Base-by-base conservation (phyloP, 75 land plant genomes). In the Sequoiadendron giganteum region DNA sequence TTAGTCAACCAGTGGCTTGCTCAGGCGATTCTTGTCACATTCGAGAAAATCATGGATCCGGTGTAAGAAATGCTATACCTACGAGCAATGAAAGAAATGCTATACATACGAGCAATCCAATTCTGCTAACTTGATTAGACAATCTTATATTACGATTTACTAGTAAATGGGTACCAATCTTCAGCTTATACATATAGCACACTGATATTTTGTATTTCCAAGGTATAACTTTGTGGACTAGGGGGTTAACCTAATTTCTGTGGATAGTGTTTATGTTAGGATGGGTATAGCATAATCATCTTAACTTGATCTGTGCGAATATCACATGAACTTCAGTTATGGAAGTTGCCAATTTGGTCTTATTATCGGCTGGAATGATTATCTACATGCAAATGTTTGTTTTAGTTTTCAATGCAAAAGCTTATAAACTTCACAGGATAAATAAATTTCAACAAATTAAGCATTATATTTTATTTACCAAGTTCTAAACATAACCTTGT, bases 71-170 rank as follows among this genome's bases (percentile, higher is more conserved):
- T 75, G 77, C 3, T 10, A 6, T 0, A 1, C n/a, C n/a, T 34
- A 34, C 16, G 72, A 68, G 25, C 32, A 11, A 11, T 32, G n/a
- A n/a, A 75, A 9, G 38, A 75, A 75, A 75, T 75, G 77, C 3
- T 10, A 6, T 0, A n/a, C n/a, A 1, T 34, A 34, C 16, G 72
- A 68, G 25, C 32, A 11, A 11, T 32, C 5, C 5, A 30, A 13
- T 75, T 75, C 16, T 75, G 77, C 38, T 75, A 75, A 75, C 77
- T 75, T 75, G 77, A n/a, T 28, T 30, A 72, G 76, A 30, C 76
- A 72, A 72, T 10, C 34, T n/a, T 72, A 9, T 72, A 58, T 58
- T 58, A 58, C 65, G 19, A 58, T 25, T n/a, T 75, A 75, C 39
- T 75, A 34, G 14, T 75, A 34, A 75, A 75, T 34, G 38, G 77